Evolutionary conservation across 1,284 basidiomycete genomes (phyloP).

Genomic region (Abortiporus biennis): DNA sequence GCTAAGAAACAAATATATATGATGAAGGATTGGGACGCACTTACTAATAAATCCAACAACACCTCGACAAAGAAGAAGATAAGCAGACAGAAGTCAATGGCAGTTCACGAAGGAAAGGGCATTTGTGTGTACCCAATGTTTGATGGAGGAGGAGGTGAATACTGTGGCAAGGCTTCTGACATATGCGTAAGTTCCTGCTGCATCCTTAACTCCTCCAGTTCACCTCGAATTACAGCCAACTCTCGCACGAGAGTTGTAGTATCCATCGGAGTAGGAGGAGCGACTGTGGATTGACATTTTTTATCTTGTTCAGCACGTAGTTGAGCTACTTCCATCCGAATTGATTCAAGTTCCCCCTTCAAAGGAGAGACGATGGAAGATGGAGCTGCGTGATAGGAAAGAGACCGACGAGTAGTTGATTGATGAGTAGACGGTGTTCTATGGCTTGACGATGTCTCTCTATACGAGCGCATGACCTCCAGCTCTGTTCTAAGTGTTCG

Average conservation of each 20-base stretch:
- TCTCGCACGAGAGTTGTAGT: slow-evolving; percentile 1
- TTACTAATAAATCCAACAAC: too few species aligned
- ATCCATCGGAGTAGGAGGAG: neutral
- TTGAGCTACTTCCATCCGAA: slow-evolving; percentile 2
- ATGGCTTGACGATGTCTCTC: too few species aligned
- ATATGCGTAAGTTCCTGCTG: neutral
- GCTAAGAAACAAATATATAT: too few species aligned
- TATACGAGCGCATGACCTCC: neutral
- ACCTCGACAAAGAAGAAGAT: too few species aligned
- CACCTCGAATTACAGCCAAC: slow-evolving; percentile 1
- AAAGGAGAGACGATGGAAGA: neutral
- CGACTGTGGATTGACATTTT: neutral
- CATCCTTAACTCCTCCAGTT: slow-evolving; percentile 3
- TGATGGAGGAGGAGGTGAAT: slow-evolving; percentile 4
- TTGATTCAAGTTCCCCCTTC: neutral
- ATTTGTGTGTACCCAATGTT: too few species aligned
- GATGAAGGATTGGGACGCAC: too few species aligned
- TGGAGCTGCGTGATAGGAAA: neutral
- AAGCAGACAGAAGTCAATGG: too few species aligned
- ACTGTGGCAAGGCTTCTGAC: neutral
- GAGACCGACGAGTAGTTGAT: neutral
- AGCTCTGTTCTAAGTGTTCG: neutral
- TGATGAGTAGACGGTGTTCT: neutral
- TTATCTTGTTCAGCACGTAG: neutral
- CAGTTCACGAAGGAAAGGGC: too few species aligned